These are phyloP conservation scores for Wallemia ichthyophaga DNA, from an alignment of 1,284 basidiomycete species.

Conservation along the genomic window DNA sequence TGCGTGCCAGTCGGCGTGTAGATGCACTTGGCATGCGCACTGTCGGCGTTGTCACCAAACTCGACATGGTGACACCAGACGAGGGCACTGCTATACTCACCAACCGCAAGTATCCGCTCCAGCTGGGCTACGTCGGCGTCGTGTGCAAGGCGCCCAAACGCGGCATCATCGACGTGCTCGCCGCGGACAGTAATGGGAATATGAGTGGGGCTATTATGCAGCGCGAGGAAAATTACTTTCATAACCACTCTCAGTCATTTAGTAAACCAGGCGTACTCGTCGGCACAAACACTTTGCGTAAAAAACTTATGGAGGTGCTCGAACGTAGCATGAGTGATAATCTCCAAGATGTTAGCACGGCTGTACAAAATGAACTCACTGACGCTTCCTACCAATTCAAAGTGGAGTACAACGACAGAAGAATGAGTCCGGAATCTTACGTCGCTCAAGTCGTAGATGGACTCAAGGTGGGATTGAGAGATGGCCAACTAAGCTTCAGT, in stretches of 20 bases:
- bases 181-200: conserved; percentile 13
- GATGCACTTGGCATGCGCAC: conserved; percentile 83
- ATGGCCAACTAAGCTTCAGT: conserved; percentile 53
- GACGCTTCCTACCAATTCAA: conserved; percentile 97
- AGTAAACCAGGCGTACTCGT: conserved; percentile 29
- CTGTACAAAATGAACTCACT: conserved; percentile 84
- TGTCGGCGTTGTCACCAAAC: conserved; percentile 94
- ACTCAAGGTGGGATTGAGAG: conserved; percentile 70
- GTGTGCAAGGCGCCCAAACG: conserved; percentile 41
- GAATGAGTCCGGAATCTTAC: conserved; percentile 82
- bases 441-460: conserved; percentile 86
- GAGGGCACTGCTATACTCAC: conserved; percentile 50
- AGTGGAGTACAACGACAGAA: conserved; percentile 92
- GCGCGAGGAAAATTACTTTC: conserved; percentile 57
- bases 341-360: conserved; percentile 79
- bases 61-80: conserved; percentile 76
- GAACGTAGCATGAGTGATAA: conserved; percentile 92
- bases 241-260: conserved; percentile 37
- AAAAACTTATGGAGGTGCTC: conserved; percentile 76
- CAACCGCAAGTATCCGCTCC: conserved; percentile 85
- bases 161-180: conserved; percentile 18
- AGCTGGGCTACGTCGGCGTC: conserved; percentile 92
- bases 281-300: conserved; percentile 64
- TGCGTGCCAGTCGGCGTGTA: conserved; percentile 70
- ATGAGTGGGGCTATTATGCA: conserved; percentile 27